phyloP scores from a whole-genome alignment of 441 rosid genomes.

The Arabidopsis lyrata region DNA sequence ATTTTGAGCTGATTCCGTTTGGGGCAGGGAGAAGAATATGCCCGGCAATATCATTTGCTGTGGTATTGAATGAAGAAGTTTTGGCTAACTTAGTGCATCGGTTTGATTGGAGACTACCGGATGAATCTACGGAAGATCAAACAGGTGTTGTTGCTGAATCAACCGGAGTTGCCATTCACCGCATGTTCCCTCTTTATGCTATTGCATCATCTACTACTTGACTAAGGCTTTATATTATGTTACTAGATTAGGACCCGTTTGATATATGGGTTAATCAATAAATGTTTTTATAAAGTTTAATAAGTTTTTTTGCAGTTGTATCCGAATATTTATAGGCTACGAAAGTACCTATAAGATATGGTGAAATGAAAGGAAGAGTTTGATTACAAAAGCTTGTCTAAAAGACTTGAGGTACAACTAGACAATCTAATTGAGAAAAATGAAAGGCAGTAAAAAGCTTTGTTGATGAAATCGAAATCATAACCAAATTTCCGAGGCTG shows the following conservation, averaged over 20 bases:
- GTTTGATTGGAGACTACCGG: constrained; percentile 36
- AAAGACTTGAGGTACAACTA: constrained; percentile 85
- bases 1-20: constrained; percentile 35
- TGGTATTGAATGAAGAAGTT: constrained; percentile 24
- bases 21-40: constrained; percentile 44
- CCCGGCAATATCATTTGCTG: constrained; percentile 34
- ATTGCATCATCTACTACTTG: constrained; percentile 27
- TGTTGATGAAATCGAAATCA: constrained; percentile 79
- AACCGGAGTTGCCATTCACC: constrained; percentile 9
- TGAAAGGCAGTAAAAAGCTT: constrained; percentile 96
- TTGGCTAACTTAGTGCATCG: constrained; percentile 32
- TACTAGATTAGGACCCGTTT: too few relatives aligned
- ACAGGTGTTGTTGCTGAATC: constrained; percentile 25
- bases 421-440: constrained; percentile 87
- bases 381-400: constrained; percentile 97
- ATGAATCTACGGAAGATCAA: background rate
- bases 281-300: too few relatives aligned
- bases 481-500: constrained; percentile 71
- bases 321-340: constrained; percentile 66
- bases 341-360: constrained; percentile 98
- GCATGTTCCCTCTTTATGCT: constrained; percentile 39
- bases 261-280: too few relatives aligned
- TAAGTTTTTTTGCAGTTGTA: too few relatives aligned
- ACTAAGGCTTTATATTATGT: background rate
- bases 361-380: constrained; percentile 97